phyloP scores from a whole-genome alignment of 805 yeast genomes.

The Starmerella potacharoeniae region DNA sequence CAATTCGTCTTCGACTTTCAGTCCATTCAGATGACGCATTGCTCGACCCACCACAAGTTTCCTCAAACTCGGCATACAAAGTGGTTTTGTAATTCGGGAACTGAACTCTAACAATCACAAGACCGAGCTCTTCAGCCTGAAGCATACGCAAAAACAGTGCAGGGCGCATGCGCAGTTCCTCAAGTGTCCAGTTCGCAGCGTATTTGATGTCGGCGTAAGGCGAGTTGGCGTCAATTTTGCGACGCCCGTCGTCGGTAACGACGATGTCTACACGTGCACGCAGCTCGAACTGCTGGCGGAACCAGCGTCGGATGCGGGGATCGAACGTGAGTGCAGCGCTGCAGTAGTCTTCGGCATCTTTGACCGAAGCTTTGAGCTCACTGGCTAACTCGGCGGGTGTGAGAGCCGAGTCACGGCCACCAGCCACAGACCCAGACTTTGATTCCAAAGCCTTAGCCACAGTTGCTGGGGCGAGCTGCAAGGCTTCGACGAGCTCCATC shows the following conservation, averaged over 20 bases:
- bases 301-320: constrained; percentile 62
- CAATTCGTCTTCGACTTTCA: constrained; percentile 52
- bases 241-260: constrained; percentile 71
- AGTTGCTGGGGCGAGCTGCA: constrained; percentile 23
- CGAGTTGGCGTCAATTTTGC: constrained; percentile 65
- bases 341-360: constrained; percentile 9
- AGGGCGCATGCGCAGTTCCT: constrained; percentile 64
- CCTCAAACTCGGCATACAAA: constrained; percentile 32
- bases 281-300: constrained; percentile 47
- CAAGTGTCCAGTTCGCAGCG: constrained; percentile 67
- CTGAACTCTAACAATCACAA: constrained; percentile 53
- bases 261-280: constrained; percentile 58
- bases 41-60: constrained; percentile 18
- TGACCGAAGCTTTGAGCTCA: constrained; percentile 36
- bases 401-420: constrained; percentile 57
- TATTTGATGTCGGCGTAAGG: constrained; percentile 85
- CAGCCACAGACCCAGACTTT: constrained; percentile 67
- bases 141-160: constrained; percentile 80
- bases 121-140: constrained; percentile 75
- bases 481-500: constrained; percentile 28
- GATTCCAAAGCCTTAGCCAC: constrained; percentile 36
- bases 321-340: constrained; percentile 29
- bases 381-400: constrained; percentile 32
- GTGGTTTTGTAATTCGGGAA: constrained; percentile 36
- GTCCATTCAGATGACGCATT: constrained; percentile 76